Evolutionary conservation across 106 monocot species (phyloP).

Genomic region (Posidonia australis): DNA sequence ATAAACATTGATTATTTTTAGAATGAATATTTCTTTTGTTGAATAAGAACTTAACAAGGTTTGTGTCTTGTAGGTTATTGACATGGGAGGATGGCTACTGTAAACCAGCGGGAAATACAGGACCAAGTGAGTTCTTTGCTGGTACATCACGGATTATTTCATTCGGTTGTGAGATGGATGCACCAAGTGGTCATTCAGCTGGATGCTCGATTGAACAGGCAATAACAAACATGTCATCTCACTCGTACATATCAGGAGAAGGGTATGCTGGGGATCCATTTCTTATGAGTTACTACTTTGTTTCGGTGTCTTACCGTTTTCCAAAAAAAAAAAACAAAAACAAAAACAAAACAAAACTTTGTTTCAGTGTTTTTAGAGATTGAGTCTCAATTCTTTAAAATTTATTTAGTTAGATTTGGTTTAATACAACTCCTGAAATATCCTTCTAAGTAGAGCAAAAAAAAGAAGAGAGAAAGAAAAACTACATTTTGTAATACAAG

Average conservation of each 20-base stretch:
- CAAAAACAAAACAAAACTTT: too few species aligned
- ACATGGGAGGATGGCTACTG: constrained; percentile 45
- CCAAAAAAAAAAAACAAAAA: too few species aligned
- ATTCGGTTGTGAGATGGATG: constrained; percentile 2
- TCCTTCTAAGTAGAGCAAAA: too few species aligned
- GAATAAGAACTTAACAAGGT: background rate
- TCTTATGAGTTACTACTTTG: background rate
- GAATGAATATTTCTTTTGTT: background rate
- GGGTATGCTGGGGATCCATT: constrained; percentile 10
- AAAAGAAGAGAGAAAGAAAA: too few species aligned
- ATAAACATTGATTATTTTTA: background rate
- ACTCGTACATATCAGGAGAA: constrained; percentile 14
- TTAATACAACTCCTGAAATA: too few species aligned
- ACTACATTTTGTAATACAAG: too few species aligned
- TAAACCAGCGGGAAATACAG: background rate
- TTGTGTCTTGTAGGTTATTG: constrained; percentile 31
- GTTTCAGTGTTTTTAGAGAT: too few species aligned
- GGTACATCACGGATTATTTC: constrained; percentile 4
- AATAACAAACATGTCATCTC: constrained; percentile 15
- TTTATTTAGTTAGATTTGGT: too few species aligned
- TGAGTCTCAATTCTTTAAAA: too few species aligned
- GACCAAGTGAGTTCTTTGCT: background rate
- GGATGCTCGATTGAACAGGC: constrained; percentile 9
- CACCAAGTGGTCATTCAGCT: background rate
- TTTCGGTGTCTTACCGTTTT: background rate